phyloP scores from a whole-genome alignment of 2,329 filamentous ascomycete genomes.

The Myriosclerotinia scirpicola region DNA sequence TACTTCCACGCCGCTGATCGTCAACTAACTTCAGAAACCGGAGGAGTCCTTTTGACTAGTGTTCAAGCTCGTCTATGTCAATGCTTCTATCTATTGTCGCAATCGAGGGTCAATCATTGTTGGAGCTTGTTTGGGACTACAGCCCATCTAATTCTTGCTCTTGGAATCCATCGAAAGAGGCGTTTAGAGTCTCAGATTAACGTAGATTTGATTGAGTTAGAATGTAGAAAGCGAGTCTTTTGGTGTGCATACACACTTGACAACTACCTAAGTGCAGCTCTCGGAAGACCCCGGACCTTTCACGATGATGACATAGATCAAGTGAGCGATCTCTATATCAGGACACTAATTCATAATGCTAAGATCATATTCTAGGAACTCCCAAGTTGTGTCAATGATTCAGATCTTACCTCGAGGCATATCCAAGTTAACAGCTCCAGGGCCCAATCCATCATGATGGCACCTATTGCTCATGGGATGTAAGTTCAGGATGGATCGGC shows the following conservation, averaged over 20 bases:
- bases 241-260: constrained; percentile 66
- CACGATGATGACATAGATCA: constrained; percentile 67
- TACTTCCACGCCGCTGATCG: constrained; percentile 39
- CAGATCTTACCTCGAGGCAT: constrained; percentile 44
- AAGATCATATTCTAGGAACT: constrained; percentile 43
- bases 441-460: constrained; percentile 46
- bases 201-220: constrained; percentile 44
- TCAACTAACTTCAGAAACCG: constrained; percentile 40
- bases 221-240: constrained; percentile 57
- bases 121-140: constrained; percentile 42
- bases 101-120: constrained; percentile 42
- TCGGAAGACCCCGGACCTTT: constrained; percentile 60
- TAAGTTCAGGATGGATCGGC: constrained; percentile 23
- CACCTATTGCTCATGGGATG: constrained; percentile 47
- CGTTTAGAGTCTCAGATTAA: constrained; percentile 29
- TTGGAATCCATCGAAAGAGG: constrained; percentile 39
- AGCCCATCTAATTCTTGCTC: constrained; percentile 40
- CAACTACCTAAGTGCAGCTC: constrained; percentile 61
- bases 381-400: constrained; percentile 55
- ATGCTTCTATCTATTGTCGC: constrained; percentile 42
- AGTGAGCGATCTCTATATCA: constrained; percentile 21
- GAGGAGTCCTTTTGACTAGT: constrained; percentile 40
- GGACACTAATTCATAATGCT: neutral
- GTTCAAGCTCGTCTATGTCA: constrained; percentile 46
- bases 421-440: constrained; percentile 32